Conservation (phyloP, 1,284 basidiomycete genomes). For the Irpex rosettiformis region DNA sequence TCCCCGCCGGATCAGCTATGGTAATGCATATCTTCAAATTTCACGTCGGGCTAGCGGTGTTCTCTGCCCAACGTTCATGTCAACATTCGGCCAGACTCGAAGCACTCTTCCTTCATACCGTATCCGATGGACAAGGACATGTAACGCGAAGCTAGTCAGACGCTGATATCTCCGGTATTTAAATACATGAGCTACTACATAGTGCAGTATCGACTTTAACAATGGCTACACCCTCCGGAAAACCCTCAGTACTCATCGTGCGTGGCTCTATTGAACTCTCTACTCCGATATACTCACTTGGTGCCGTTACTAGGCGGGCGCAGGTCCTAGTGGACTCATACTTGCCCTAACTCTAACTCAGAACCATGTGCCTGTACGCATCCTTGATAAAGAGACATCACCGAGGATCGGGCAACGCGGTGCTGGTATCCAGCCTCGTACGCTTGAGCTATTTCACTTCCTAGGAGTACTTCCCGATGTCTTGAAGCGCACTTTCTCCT, state of each 20-base stretch:
- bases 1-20: no score
- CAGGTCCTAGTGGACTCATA: slow-evolving; percentile 25
- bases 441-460: slow-evolving; percentile 14
- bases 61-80: no score
- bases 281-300: not conserved
- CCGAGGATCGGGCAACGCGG: slow-evolving; percentile 19
- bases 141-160: no score
- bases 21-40: no score
- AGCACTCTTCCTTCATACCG: no score
- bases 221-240: not conserved
- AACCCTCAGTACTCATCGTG: not conserved
- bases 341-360: slow-evolving; percentile 19
- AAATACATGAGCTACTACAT: no score
- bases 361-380: slow-evolving; percentile 17
- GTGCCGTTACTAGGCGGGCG: slow-evolving; percentile 19
- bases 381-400: slow-evolving; percentile 16
- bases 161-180: no score
- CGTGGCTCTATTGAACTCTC: not conserved
- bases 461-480: slow-evolving; percentile 18
- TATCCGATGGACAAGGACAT: no score
- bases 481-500: not conserved
- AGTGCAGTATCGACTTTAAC: no score
- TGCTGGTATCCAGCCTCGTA: slow-evolving; percentile 16
- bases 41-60: no score
- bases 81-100: no score